Conservation (phyloP, 768 basidiomycete species). For the Xerocomus spinulosus region DNA sequence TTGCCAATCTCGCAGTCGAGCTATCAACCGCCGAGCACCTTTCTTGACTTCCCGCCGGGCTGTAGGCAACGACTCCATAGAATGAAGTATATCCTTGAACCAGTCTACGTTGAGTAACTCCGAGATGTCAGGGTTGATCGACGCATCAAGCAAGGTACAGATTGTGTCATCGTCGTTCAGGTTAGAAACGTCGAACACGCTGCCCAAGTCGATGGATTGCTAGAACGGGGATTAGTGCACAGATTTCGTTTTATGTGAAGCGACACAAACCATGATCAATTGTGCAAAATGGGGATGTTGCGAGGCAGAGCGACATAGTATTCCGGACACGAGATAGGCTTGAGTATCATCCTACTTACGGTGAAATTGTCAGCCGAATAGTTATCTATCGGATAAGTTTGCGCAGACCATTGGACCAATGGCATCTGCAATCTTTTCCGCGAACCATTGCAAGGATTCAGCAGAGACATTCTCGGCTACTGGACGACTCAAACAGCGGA, state of each 20-base stretch:
- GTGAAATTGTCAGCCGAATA: slow-evolving; percentile 3
- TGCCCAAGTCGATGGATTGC: slow-evolving; percentile 53
- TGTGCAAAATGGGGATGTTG: slow-evolving; percentile 50
- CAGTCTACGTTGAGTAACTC: slow-evolving; percentile 41
- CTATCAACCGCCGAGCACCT: slow-evolving; percentile 44
- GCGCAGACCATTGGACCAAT: slow-evolving; percentile 53
- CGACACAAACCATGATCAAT: slow-evolving; percentile 40
- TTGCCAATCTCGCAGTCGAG: slow-evolving; percentile 55
- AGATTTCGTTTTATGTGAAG: neutral
- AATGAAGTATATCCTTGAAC: slow-evolving; percentile 23
- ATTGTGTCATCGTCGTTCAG: slow-evolving; percentile 53
- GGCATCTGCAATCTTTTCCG: slow-evolving; percentile 49
- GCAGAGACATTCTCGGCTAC: slow-evolving; percentile 51
- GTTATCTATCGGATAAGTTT: neutral
- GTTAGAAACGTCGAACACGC: slow-evolving; percentile 49
- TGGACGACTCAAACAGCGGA: slow-evolving; percentile 51
- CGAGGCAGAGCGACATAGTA: slow-evolving; percentile 60
- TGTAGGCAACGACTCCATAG: slow-evolving; percentile 27
- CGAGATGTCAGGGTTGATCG: slow-evolving; percentile 61
- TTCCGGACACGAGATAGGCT: slow-evolving; percentile 55
- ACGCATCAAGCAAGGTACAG: slow-evolving; percentile 56
- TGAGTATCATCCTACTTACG: slow-evolving; percentile 46
- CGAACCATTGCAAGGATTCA: slow-evolving; percentile 51
- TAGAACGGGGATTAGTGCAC: slow-evolving; percentile 26
- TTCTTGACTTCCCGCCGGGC: slow-evolving; percentile 38